Conservation (phyloP, 108 stramenopile species). For the Nitzschia sp. region DNA sequence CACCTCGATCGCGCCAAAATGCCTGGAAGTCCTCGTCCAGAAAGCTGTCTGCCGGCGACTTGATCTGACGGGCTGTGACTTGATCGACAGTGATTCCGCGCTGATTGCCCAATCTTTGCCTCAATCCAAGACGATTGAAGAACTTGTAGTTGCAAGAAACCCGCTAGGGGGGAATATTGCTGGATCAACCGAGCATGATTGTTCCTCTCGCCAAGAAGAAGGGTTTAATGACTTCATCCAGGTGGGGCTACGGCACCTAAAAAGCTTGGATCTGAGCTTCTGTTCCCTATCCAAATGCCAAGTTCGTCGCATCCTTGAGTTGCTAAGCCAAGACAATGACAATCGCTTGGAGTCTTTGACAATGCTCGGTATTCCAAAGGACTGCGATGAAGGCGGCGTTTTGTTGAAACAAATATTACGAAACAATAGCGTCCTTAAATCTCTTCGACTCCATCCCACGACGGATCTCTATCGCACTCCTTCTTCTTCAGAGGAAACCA, state of each 20-base stretch:
- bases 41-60: not conserved
- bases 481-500: not conserved
- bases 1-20: not conserved
- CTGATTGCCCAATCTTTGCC: not conserved
- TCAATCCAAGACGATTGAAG: not conserved
- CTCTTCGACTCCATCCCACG: not conserved
- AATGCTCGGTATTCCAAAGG: conserved; percentile 2
- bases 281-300: not conserved
- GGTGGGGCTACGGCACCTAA: not conserved
- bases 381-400: not conserved
- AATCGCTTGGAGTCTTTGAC: not conserved
- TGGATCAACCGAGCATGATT: not conserved
- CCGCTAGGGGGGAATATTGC: not conserved
- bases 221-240: not conserved
- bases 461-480: not conserved
- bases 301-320: not conserved
- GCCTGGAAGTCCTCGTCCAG: not conserved
- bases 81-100: not conserved
- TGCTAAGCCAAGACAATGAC: not conserved
- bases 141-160: conserved; percentile 1
- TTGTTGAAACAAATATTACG: not conserved
- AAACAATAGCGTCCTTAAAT: conserved; percentile 2
- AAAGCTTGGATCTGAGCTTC: conserved; percentile 1
- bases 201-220: not conserved
- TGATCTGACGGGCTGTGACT: not conserved